phyloP scores from a whole-genome alignment of 2,329 filamentous ascomycete species.

The Lachnellula suecica region DNA sequence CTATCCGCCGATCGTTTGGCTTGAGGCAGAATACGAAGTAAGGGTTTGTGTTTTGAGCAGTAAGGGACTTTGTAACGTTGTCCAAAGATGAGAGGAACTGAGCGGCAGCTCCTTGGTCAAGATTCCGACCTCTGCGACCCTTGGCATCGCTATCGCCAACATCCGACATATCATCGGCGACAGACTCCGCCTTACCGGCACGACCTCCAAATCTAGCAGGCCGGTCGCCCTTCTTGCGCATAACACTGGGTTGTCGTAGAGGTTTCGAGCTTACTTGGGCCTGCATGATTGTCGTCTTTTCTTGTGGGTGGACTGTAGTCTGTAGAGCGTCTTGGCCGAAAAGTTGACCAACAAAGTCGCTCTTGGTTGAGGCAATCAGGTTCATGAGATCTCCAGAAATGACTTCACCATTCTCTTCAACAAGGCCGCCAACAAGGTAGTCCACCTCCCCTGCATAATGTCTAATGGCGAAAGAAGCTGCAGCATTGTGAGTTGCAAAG shows the following conservation, averaged over 20 bases:
- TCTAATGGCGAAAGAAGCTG: slow-evolving; percentile 83
- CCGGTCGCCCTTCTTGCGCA: slow-evolving; percentile 65
- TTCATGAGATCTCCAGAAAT: slow-evolving; percentile 96
- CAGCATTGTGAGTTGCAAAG: slow-evolving; percentile 78
- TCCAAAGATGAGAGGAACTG: slow-evolving; percentile 90
- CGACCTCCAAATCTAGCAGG: slow-evolving; percentile 24
- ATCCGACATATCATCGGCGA: slow-evolving; percentile 49
- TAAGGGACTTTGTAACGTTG: slow-evolving; percentile 85
- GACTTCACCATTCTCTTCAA: slow-evolving; percentile 95
- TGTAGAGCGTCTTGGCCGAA: slow-evolving; percentile 96
- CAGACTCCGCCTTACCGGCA: slow-evolving; percentile 37
- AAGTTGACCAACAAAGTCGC: slow-evolving; percentile 81
- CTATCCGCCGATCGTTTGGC: slow-evolving; percentile 93
- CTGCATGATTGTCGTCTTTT: slow-evolving; percentile 89
- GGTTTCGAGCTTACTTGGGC: slow-evolving; percentile 96
- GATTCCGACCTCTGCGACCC: slow-evolving; percentile 41
- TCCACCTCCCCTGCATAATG: slow-evolving; percentile 98
- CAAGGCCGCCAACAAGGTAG: slow-evolving; percentile 80
- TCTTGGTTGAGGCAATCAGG: slow-evolving; percentile 84
- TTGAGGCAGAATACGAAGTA: slow-evolving; percentile 98
- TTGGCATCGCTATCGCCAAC: slow-evolving; percentile 37
- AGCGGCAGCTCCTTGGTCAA: slow-evolving; percentile 83
- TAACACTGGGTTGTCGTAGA: slow-evolving; percentile 87
- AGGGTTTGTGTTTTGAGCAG: slow-evolving; percentile 78
- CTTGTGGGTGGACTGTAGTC: slow-evolving; percentile 89